These are phyloP conservation scores for Bipolaris sorokiniana DNA, from an alignment of 2,329 filamentous ascomycete genomes.

Conservation along the genomic window DNA sequence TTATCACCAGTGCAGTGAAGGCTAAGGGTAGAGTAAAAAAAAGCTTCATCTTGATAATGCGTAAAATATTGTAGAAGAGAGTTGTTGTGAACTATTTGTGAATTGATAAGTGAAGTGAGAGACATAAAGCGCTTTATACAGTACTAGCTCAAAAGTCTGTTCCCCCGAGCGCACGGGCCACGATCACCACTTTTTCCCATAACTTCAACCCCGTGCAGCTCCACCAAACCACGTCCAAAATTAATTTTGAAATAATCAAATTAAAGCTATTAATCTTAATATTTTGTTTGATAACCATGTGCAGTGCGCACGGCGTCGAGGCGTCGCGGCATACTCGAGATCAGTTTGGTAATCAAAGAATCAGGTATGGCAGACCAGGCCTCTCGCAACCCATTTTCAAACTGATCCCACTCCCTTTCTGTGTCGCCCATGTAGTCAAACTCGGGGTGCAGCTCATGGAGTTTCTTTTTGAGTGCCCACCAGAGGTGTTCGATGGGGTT, in stretches of 20 bases:
- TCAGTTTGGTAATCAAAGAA: slow-evolving; percentile 1
- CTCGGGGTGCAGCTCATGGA: slow-evolving; percentile 5
- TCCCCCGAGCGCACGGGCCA: no score
- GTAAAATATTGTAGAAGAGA: no score
- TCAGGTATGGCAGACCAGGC: slow-evolving; percentile 11
- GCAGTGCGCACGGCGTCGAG: neutral
- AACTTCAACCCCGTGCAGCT: neutral
- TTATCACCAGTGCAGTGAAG: no score
- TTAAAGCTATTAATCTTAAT: neutral
- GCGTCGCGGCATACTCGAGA: slow-evolving; percentile 10
- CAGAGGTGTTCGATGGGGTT: slow-evolving; percentile 35
- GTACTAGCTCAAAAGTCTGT: neutral
- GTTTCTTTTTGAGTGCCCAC: slow-evolving; percentile 16
- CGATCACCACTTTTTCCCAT: no score
- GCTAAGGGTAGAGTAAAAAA: no score
- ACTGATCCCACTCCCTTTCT: slow-evolving; percentile 3
- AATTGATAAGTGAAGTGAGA: no score
- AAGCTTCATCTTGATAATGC: no score
- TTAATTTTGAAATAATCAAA: neutral
- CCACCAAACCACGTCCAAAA: neutral
- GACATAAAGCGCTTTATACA: no score
- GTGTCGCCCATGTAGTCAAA: slow-evolving; percentile 9
- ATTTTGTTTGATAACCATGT: neutral
- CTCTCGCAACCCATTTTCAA: neutral
- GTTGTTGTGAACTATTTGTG: no score